These are phyloP conservation scores for Volutella citrinella DNA, from an alignment of 2,329 filamentous ascomycete genomes.

Conservation along the genomic window DNA sequence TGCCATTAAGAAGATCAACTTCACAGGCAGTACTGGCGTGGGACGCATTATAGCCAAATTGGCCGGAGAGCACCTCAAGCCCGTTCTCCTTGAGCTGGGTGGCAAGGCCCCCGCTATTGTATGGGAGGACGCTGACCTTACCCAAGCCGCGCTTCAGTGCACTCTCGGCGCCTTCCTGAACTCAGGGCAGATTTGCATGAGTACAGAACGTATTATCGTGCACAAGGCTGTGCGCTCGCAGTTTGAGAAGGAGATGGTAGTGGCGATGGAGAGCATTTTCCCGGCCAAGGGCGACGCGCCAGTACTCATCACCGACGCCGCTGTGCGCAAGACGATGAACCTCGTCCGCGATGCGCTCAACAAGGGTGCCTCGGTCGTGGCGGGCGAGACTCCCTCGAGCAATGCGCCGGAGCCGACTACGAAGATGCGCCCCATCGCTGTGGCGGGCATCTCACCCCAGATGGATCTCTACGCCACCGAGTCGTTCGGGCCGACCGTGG, in stretches of 20 bases:
- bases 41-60: constrained; percentile 37
- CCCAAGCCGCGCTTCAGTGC: constrained; percentile 33
- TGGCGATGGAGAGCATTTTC: constrained; percentile 5
- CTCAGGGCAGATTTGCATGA: constrained; percentile 81
- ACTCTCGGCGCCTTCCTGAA: constrained; percentile 43
- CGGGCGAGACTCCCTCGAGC: constrained; percentile 35
- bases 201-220: constrained; percentile 37
- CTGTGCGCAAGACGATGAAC: constrained; percentile 49
- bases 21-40: constrained; percentile 24
- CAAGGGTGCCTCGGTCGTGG: constrained; percentile 54
- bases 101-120: constrained; percentile 44
- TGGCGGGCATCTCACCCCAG: constrained; percentile 53
- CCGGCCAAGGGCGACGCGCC: constrained; percentile 4
- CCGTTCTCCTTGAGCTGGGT: constrained; percentile 45
- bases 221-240: constrained; percentile 44
- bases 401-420: constrained; percentile 28
- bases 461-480: constrained; percentile 78
- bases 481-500: constrained; percentile 72
- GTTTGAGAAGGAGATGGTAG: constrained; percentile 7
- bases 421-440: constrained; percentile 59
- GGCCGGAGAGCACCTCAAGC: constrained; percentile 40
- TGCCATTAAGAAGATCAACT: constrained; percentile 8
- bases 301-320: constrained; percentile 4
- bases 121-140: constrained; percentile 42
- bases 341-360: constrained; percentile 49